Evolutionary conservation across 208 protist species (phyloP).

Genomic region (Lotmaria passim): DNA sequence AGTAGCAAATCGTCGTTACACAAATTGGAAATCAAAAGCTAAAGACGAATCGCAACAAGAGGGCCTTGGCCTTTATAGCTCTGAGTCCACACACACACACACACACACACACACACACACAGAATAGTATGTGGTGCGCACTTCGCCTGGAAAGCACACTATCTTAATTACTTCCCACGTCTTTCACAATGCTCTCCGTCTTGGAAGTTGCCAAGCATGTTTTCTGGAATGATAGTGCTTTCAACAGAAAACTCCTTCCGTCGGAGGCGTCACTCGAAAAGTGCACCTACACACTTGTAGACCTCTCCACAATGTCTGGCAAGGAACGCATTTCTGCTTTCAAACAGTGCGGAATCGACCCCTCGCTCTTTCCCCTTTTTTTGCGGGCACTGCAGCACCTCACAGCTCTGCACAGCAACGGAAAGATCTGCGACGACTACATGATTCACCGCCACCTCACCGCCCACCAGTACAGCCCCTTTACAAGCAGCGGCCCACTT

Average conservation of each 20-base stretch:
- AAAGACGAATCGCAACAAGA: too few species aligned
- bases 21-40: too few species aligned
- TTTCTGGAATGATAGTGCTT: constrained; percentile 84
- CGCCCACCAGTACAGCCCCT: constrained; percentile 72
- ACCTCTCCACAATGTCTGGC: constrained; percentile 82
- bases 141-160: too few species aligned
- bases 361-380: constrained; percentile 76
- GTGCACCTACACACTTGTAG: constrained; percentile 56
- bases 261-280: constrained; percentile 66
- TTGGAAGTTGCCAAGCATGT: constrained; percentile 74
- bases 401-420: constrained; percentile 58
- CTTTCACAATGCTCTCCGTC: constrained; percentile 64
- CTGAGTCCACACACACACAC: neutral
- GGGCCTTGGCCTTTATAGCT: too few species aligned
- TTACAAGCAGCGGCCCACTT: constrained; percentile 46
- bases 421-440: constrained; percentile 62
- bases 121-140: neutral
- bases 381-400: constrained; percentile 78
- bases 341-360: constrained; percentile 72
- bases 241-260: constrained; percentile 60
- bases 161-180: neutral
- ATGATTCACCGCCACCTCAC: constrained; percentile 74
- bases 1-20: too few species aligned
- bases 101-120: neutral
- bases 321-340: constrained; percentile 70